Percentiles rank a stretch among this genome's conserved stretches.
Conservation (phyloP, 2,329 filamentous ascomycete genomes). For the Botryotinia calthae region DNA sequence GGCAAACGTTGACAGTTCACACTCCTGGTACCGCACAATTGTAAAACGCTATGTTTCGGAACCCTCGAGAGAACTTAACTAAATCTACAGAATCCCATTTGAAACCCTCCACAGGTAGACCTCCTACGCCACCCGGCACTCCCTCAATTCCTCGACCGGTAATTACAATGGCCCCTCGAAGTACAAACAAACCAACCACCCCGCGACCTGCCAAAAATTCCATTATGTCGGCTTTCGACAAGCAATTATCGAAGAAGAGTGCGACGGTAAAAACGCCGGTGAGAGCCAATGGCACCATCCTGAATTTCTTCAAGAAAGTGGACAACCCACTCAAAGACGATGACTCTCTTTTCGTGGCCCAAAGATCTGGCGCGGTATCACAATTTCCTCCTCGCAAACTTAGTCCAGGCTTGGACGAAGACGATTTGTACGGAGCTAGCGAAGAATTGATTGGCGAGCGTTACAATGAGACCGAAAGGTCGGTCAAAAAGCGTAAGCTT, state of each 20-base stretch:
- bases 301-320: slow-evolving; percentile 73
- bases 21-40: background rate
- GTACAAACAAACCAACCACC: slow-evolving; percentile 36
- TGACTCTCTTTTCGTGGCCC: slow-evolving; percentile 55
- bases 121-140: slow-evolving; percentile 49
- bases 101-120: slow-evolving; percentile 48
- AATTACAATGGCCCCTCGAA: slow-evolving; percentile 29
- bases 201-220: slow-evolving; percentile 33
- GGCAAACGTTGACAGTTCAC: background rate
- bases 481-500: slow-evolving; percentile 46
- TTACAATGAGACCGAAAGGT: slow-evolving; percentile 42
- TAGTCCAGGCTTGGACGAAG: slow-evolving; percentile 29
- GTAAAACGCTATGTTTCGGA: slow-evolving; percentile 49
- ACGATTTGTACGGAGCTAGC: slow-evolving; percentile 29
- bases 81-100: slow-evolving; percentile 39
- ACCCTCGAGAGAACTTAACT: slow-evolving; percentile 48
- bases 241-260: slow-evolving; percentile 30
- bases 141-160: slow-evolving; percentile 17
- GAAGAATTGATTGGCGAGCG: slow-evolving; percentile 32
- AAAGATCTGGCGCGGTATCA: slow-evolving; percentile 29
- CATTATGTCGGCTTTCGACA: slow-evolving; percentile 26
- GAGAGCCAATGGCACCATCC: slow-evolving; percentile 61
- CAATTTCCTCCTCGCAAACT: slow-evolving; percentile 1
- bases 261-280: slow-evolving; percentile 27
- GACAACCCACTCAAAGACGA: slow-evolving; percentile 47